phyloP scores from a whole-genome alignment of 2,329 filamentous ascomycete species.

The Paecilomyces sp. region DNA sequence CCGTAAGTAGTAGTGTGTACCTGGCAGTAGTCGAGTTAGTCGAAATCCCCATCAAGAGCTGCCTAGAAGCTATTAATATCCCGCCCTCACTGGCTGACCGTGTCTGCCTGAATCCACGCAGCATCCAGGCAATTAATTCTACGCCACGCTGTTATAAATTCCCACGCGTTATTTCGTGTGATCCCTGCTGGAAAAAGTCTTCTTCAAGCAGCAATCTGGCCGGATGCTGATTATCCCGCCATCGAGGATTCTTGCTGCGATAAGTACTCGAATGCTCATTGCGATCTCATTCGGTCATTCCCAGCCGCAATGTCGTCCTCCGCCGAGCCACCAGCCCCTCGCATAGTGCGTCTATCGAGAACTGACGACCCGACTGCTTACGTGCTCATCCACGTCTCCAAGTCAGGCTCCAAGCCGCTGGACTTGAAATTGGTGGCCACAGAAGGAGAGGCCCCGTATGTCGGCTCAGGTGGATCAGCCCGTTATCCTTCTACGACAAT shows the following conservation, averaged over 20 bases:
- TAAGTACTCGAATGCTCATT: background rate
- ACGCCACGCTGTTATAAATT: background rate
- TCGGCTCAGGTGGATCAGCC: constrained; percentile 33
- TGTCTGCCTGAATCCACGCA: background rate
- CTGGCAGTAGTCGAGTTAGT: background rate
- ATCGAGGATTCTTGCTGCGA: no score
- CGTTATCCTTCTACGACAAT: constrained; percentile 1
- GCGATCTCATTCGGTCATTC: background rate
- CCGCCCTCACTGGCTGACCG: background rate
- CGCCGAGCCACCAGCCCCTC: constrained; percentile 12
- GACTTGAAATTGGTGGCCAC: constrained; percentile 52
- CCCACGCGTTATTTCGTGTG: background rate
- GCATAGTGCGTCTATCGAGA: constrained; percentile 44
- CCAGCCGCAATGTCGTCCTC: constrained; percentile 6
- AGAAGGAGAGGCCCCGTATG: constrained; percentile 51
- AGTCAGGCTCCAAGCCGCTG: constrained; percentile 29
- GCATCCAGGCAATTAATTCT: background rate
- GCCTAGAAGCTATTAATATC: background rate
- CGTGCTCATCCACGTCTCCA: constrained; percentile 46
- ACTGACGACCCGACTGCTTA: constrained; percentile 32
- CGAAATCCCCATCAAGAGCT: background rate
- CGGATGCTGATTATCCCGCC: background rate
- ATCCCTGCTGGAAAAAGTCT: background rate
- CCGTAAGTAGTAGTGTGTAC: background rate
- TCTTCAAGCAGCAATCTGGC: background rate